Conservation (phyloP, 495 filamentous ascomycete genomes). For the Lophiotrema nucula region DNA sequence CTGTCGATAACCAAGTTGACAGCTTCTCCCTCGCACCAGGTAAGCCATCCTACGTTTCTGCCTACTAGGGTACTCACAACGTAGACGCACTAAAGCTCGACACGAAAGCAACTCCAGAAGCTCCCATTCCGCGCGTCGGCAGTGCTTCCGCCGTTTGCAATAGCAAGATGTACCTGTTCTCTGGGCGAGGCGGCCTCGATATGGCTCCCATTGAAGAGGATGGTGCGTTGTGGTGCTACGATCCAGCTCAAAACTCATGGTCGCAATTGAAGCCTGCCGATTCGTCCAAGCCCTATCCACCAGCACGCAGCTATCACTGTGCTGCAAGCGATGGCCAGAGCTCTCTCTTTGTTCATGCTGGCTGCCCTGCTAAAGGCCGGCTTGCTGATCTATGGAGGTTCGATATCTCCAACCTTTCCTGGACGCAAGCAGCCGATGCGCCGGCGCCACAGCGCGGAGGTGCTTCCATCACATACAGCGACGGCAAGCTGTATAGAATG, state of each 20-base stretch:
- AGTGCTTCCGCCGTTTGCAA: conserved; percentile 46
- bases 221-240: conserved; percentile 52
- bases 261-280: conserved; percentile 31
- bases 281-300: conserved; percentile 37
- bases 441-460: conserved; percentile 63
- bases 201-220: conserved; percentile 56
- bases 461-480: conserved; percentile 57
- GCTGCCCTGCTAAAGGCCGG: conserved; percentile 58
- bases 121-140: conserved; percentile 51
- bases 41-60: neutral
- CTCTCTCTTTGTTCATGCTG: conserved; percentile 68
- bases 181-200: conserved; percentile 53
- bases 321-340: conserved; percentile 49
- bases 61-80: conserved; percentile 10
- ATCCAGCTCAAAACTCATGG: conserved; percentile 40
- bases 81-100: conserved; percentile 13
- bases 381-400: conserved; percentile 72
- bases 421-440: conserved; percentile 61
- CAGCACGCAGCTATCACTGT: conserved; percentile 52
- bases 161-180: conserved; percentile 55
- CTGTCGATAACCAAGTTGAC: conserved; percentile 38
- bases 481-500: conserved; percentile 64
- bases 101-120: neutral
- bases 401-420: conserved; percentile 55
- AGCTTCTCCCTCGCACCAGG: conserved; percentile 20